Base-by-base conservation (phyloP, 306 rosid species). In the Medicago truncatula region DNA sequence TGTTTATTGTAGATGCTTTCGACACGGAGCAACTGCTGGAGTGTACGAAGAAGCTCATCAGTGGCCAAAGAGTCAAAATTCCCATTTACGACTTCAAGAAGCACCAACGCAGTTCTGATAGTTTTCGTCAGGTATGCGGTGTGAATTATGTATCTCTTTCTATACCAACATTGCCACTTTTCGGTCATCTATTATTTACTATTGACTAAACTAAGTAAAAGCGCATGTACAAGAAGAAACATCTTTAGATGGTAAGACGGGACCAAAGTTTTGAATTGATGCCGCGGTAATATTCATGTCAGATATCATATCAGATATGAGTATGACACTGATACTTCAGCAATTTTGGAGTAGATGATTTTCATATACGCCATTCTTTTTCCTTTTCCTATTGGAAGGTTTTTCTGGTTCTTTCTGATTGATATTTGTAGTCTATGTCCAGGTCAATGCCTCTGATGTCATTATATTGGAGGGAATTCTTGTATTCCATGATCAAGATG, bases 381-480 rank as follows among this genome's bases (percentile, higher is more conserved):
- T 1, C 21, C 13, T 67, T 31, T 44, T 38, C 16, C 47, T 59
- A 13, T 43, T 16, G 20, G n/a, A 8, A 18, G 1, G 56, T 64
- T 52, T 63, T 73, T 71, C 54, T 76, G 50, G 70, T 38, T 59
- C 63, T 80, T 67, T 13, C 17, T 40, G 13, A 70, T 77, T 76
- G 54, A 67, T 52, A 41, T 47, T 36, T 47, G 11, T 78, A 76
- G 49, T 76, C 83, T 39, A 31, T 78, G 73, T 57, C 74, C 83
- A 95, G 98, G 98, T 95, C 53, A 92, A 95, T 86, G 97, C 91
- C 74, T 95, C 98, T 62, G 96, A 95, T 80, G 98, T 95, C 66
- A 95, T 95, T 69, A 95, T 95, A 78, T 72, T 95, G 88, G 98
- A 95, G 84, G 98, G 98, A 44, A 95, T 95, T 90, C 90, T 95